phyloP scores from a whole-genome alignment of 768 basidiomycete genomes.

The Termitomyces sp. region DNA sequence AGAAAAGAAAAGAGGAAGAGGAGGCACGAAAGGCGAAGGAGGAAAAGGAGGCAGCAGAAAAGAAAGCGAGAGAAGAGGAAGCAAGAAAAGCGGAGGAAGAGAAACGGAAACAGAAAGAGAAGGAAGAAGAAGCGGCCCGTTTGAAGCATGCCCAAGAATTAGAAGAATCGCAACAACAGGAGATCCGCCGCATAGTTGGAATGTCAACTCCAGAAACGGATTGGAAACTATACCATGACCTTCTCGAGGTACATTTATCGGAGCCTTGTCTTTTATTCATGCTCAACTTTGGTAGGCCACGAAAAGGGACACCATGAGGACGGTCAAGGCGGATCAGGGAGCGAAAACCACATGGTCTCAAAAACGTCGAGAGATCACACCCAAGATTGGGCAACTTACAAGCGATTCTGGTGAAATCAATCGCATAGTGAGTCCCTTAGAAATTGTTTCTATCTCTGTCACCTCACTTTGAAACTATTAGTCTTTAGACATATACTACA shows the following conservation, averaged over 20 bases:
- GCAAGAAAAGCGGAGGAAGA: slow-evolving; percentile 30
- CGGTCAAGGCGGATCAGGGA: slow-evolving; percentile 55
- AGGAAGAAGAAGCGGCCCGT: slow-evolving; percentile 26
- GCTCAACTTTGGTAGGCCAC: slow-evolving; percentile 38
- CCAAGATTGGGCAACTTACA: slow-evolving; percentile 85
- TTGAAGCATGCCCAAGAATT: slow-evolving; percentile 30
- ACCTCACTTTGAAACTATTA: slow-evolving; percentile 9
- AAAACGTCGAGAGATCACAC: slow-evolving; percentile 74
- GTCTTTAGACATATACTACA: slow-evolving; percentile 36
- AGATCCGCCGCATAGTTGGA: slow-evolving; percentile 36
- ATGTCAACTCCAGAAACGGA: slow-evolving; percentile 58
- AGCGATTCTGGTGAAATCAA: slow-evolving; percentile 59
- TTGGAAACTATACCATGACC: slow-evolving; percentile 55
- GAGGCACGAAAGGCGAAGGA: slow-evolving; percentile 35
- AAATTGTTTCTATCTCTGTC: slow-evolving; percentile 1
- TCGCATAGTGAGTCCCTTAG: slow-evolving; percentile 54
- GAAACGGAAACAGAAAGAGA: slow-evolving; percentile 37
- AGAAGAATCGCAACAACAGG: slow-evolving; percentile 22
- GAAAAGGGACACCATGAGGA: slow-evolving; percentile 61
- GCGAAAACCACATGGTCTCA: slow-evolving; percentile 62
- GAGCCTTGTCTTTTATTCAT: not conserved
- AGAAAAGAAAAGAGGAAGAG: slow-evolving; percentile 44
- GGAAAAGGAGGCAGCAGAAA: slow-evolving; percentile 48
- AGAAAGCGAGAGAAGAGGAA: slow-evolving; percentile 37
- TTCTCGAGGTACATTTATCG: slow-evolving; percentile 45